Base-by-base conservation (phyloP, 2,329 filamentous ascomycete species). In the Nigrograna mackinnonii region DNA sequence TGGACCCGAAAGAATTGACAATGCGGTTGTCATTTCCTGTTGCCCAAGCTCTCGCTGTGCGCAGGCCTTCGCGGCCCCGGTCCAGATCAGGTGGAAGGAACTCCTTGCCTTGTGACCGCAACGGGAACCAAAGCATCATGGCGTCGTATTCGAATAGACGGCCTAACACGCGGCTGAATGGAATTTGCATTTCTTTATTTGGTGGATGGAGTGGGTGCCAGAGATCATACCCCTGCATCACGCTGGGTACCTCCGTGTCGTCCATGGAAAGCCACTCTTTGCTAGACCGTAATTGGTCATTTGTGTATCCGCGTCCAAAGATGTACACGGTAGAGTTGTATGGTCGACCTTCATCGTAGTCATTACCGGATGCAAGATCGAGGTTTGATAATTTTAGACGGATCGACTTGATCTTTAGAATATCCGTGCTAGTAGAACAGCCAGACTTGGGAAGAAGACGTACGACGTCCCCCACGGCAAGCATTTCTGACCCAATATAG, bases 401-500 rank as follows among this genome's bases (percentile, higher is more conserved):
- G 40, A 84, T 82, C 0, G 73, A 71, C 2, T 75, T 74, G 39
- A 84, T 72, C 11, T 77, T 63, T 54, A 84, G 60, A 13, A 83
- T 70, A 40, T 84, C 79, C 1, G 70, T 74, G 5, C 75, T 71
- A 1, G 47, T 43, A 2, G 52, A 35, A 1, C 60, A 41, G 14
- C 44, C 42, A 31, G 30, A 19, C 40, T 53, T 54, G 2, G 63
- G 67, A 0, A 64, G 43, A 3, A 85, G 58, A 4, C 80, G 77
- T 2, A 84, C 73, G 0, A 70, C 64, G 46, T 85, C 82, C 1
- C 79, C 79, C 4, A 77, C 57, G 4, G 71, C 65, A 9, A 84
- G 57, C 21, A 83, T 64, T 53, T 85, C 82, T 3, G 76, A 56
- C 0, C 82, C 82, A 3, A 85, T 58, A 46, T 75, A 84, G 5